Evolutionary conservation across 345 rosid species (phyloP).

Genomic region (Eucalyptus regnans): DNA sequence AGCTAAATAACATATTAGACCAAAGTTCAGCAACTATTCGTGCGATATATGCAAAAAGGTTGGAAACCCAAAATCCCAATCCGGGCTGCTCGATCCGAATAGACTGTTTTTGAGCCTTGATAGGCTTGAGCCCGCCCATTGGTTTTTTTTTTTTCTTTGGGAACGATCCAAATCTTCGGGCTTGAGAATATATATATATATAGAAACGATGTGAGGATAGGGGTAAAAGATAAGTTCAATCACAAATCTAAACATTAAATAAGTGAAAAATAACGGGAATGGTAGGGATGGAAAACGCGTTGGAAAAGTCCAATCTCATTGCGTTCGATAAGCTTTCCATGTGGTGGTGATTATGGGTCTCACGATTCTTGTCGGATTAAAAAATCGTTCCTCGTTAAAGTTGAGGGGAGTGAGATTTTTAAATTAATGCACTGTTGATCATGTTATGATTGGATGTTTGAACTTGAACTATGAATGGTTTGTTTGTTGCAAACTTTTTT

Average conservation of each 20-base stretch:
- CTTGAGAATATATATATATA: neutral
- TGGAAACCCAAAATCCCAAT: neutral
- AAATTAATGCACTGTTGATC: neutral
- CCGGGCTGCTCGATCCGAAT: neutral
- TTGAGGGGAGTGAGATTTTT: neutral
- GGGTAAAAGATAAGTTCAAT: neutral
- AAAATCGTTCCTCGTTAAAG: neutral
- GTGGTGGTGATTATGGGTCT: neutral
- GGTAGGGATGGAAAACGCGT: neutral
- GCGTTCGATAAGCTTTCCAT: neutral
- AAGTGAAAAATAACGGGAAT: neutral
- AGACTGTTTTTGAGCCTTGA: neutral
- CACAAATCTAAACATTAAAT: neutral
- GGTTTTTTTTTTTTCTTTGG: neutral
- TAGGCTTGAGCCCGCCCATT: neutral
- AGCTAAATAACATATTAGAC: too few species aligned
- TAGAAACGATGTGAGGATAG: neutral
- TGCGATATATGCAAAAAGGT: neutral
- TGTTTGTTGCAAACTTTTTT: neutral
- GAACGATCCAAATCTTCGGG: neutral
- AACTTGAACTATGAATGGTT: neutral
- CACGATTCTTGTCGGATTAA: neutral
- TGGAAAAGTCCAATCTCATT: neutral
- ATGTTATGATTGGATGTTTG: neutral
- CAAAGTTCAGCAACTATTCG: neutral